These are phyloP conservation scores for Acanthamoeba sp. DNA, from an alignment of 208 protist species.

Conservation along the genomic window DNA sequence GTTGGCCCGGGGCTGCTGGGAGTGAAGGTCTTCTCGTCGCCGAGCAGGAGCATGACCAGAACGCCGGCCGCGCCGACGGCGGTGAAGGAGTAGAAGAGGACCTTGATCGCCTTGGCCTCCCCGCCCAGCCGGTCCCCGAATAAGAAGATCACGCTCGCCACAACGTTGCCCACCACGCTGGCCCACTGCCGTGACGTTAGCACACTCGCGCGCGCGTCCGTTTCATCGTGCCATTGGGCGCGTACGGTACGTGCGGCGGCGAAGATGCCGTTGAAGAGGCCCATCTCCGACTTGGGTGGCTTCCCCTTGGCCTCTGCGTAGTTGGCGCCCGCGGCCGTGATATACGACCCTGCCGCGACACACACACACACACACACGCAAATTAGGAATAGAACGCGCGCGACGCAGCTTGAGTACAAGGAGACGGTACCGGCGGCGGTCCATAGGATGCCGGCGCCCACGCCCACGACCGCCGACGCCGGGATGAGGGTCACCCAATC, in stretches of 20 bases:
- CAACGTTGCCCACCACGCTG: slow-evolving; percentile 22
- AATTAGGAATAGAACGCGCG: not conserved
- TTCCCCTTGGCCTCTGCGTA: slow-evolving; percentile 28
- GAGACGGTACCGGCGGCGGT: slow-evolving; percentile 29
- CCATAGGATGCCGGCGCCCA: slow-evolving; percentile 41
- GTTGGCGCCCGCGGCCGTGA: slow-evolving; percentile 29
- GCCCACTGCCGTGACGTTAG: not conserved
- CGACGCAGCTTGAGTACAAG: too few species aligned
- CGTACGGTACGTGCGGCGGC: not conserved
- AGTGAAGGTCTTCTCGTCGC: not conserved
- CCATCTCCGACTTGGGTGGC: slow-evolving; percentile 41
- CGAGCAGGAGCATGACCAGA: slow-evolving; percentile 16
- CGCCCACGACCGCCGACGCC: not conserved
- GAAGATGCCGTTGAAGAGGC: slow-evolving; percentile 66
- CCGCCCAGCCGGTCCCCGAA: not conserved
- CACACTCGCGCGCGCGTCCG: not conserved
- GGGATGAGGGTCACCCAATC: slow-evolving; percentile 52
- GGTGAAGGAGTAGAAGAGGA: slow-evolving; percentile 52
- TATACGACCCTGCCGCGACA: not conserved
- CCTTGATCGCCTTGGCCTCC: slow-evolving; percentile 4
- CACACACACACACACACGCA: not conserved
- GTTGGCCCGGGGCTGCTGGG: not conserved
- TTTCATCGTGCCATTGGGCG: not conserved
- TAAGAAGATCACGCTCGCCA: slow-evolving; percentile 45
- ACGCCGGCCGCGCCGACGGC: slow-evolving; percentile 1